A percentile compares a stretch with the other conserved stretches of the same genome.
Conservation (phyloP, 345 rosid genomes). For the Ceriops zippeliana region DNA sequence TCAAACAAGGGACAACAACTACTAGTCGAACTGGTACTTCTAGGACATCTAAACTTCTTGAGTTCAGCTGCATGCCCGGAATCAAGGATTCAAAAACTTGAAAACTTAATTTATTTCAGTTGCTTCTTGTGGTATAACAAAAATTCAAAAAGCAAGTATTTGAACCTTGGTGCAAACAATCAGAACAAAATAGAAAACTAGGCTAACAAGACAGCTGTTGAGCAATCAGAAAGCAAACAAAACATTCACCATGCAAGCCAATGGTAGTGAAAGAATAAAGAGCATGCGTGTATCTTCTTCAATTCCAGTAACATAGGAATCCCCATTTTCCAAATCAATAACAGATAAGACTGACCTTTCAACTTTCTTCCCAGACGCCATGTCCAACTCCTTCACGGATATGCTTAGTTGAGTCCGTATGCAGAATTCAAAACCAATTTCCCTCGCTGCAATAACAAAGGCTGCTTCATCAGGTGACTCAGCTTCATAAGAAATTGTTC, state of each 20-base stretch:
- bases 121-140: background rate
- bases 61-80: background rate
- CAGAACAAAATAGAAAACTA: background rate
- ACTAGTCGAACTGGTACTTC: no score
- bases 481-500: constrained; percentile 75
- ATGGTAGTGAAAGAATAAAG: no score
- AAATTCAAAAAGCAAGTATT: background rate
- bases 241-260: no score
- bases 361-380: constrained; percentile 46
- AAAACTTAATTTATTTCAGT: no score
- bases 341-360: constrained; percentile 49
- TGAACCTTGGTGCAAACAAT: background rate
- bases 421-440: constrained; percentile 80
- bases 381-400: constrained; percentile 56
- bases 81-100: background rate
- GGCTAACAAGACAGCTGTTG: background rate
- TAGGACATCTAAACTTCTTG: background rate
- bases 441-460: constrained; percentile 90
- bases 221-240: background rate
- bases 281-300: background rate
- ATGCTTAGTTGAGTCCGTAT: constrained; percentile 71
- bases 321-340: no score
- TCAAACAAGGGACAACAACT: background rate
- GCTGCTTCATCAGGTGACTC: constrained; percentile 97
- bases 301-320: background rate